Conservation (phyloP, 169 alveolate species). For the Plasmodium ovale region DNA sequence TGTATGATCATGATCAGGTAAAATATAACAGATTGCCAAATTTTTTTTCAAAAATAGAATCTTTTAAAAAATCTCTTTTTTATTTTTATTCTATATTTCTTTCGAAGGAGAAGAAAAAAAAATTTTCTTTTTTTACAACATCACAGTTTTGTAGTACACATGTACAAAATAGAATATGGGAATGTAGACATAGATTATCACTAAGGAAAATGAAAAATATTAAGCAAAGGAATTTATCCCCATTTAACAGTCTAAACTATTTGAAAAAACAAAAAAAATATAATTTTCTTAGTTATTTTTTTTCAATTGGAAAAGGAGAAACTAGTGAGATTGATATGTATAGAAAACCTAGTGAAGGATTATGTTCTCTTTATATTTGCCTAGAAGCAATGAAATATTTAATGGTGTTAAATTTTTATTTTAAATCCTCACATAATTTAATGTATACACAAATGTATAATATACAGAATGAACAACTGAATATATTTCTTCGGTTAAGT, state of each 20-base stretch:
- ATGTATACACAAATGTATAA: neutral
- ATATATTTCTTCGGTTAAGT: neutral
- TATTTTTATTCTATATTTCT: constrained; percentile 10
- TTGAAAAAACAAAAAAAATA: neutral
- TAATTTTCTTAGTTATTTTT: constrained; percentile 2
- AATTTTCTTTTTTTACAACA: neutral
- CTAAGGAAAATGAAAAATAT: neutral
- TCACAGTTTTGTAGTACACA: too few relatives aligned
- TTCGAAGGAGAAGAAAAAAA: neutral
- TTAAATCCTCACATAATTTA: neutral
- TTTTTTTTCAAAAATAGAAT: constrained; percentile 8
- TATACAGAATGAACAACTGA: neutral
- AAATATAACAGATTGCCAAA: constrained; percentile 9
- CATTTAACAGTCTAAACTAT: neutral
- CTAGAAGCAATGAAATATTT: constrained; percentile 44
- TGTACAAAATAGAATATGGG: neutral
- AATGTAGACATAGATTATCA: neutral
- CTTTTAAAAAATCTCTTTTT: constrained; percentile 3
- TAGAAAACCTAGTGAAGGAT: constrained; percentile 19
- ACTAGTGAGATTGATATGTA: constrained; percentile 15
- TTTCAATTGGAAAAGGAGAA: constrained; percentile 28
- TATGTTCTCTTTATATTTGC: constrained; percentile 24
- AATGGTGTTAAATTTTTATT: constrained; percentile 18
- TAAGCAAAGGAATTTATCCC: neutral
- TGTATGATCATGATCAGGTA: constrained; percentile 2